Evolutionary conservation across 352 stramenopile genomes (phyloP).

Genomic region (Phytophthora tentaculata): DNA sequence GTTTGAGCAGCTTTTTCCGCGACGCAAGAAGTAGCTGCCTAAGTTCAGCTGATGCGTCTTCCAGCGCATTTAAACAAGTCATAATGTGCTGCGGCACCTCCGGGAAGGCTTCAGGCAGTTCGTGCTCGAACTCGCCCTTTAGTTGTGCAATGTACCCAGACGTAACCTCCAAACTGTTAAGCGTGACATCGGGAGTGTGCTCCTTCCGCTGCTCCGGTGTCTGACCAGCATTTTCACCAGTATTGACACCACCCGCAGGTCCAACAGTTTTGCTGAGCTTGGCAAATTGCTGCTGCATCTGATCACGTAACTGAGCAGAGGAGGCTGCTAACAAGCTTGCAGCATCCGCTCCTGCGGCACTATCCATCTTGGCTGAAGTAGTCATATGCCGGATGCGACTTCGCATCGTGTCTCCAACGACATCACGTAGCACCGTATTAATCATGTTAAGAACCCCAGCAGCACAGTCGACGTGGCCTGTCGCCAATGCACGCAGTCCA

Average conservation of each 20-base stretch:
- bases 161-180: constrained; percentile 84
- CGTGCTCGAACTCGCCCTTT: constrained; percentile 75
- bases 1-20: constrained; percentile 77
- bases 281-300: constrained; percentile 87
- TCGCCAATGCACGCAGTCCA: constrained; percentile 78
- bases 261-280: constrained; percentile 87
- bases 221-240: constrained; percentile 17
- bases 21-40: constrained; percentile 68
- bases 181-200: constrained; percentile 71
- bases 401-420: constrained; percentile 82
- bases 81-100: constrained; percentile 77
- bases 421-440: constrained; percentile 81
- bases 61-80: constrained; percentile 73
- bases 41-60: constrained; percentile 76
- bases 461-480: constrained; percentile 82
- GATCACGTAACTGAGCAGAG: constrained; percentile 80
- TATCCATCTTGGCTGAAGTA: constrained; percentile 67
- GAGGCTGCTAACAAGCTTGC: constrained; percentile 51
- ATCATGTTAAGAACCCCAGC: constrained; percentile 89
- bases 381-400: constrained; percentile 78
- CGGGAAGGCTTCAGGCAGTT: constrained; percentile 74
- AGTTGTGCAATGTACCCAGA: constrained; percentile 84
- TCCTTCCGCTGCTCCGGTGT: constrained; percentile 59
- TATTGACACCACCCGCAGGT: constrained; percentile 34
- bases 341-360: constrained; percentile 36